phyloP scores from a whole-genome alignment of 1,284 basidiomycete species.

The Golubevia sp. region DNA sequence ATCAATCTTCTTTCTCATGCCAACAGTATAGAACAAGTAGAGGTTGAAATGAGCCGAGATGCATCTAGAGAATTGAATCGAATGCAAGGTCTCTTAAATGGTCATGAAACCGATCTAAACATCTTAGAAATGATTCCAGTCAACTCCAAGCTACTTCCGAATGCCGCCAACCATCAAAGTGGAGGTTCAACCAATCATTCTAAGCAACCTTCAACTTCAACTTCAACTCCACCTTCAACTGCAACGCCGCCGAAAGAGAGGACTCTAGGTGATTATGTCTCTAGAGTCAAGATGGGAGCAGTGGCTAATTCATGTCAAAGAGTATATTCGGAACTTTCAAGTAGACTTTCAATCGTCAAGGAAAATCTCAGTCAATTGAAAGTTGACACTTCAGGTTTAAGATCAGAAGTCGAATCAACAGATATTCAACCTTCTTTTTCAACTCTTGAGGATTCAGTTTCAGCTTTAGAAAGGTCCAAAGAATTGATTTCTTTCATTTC shows the following conservation, averaged over 20 bases:
- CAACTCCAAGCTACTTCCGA: slow-evolving; percentile 31
- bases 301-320: slow-evolving; percentile 37
- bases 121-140: slow-evolving; percentile 44
- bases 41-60: slow-evolving; percentile 25
- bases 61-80: slow-evolving; percentile 33
- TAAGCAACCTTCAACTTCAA: slow-evolving; percentile 1
- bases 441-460: slow-evolving; percentile 30
- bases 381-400: slow-evolving; percentile 29
- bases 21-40: slow-evolving; percentile 31
- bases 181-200: background rate
- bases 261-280: slow-evolving; percentile 47
- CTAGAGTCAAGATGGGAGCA: slow-evolving; percentile 32
- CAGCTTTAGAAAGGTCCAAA: slow-evolving; percentile 19
- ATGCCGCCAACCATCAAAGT: slow-evolving; percentile 5
- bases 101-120: slow-evolving; percentile 41
- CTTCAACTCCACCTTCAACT: slow-evolving; percentile 2
- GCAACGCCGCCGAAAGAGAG: slow-evolving; percentile 2
- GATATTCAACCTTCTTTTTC: slow-evolving; percentile 32
- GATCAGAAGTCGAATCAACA: slow-evolving; percentile 34
- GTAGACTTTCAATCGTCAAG: slow-evolving; percentile 21
- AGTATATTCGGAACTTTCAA: slow-evolving; percentile 30
- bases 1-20: slow-evolving; percentile 47
- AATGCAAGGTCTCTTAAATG: slow-evolving; percentile 45
- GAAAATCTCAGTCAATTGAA: slow-evolving; percentile 24
- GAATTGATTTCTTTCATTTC: slow-evolving; percentile 25